A percentile compares a stretch with the other conserved stretches of the same genome.
Evolutionary conservation across 164 flowering plant genomes (phyloP).

Genomic region (Nymphaea colorata): DNA sequence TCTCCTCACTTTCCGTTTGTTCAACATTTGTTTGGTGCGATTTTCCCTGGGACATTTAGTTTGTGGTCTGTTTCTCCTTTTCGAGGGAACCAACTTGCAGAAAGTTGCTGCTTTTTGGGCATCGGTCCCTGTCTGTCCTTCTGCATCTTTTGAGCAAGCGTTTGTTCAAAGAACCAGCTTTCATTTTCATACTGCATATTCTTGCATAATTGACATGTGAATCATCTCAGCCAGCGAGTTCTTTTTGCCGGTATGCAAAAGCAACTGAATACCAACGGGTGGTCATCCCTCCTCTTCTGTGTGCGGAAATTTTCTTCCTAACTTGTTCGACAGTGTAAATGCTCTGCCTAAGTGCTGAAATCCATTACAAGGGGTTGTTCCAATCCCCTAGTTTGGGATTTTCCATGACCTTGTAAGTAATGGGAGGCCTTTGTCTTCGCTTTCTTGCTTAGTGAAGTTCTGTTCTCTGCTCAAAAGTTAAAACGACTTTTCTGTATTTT

Average conservation of each 20-base stretch:
- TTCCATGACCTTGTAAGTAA: background rate
- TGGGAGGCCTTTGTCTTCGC: background rate
- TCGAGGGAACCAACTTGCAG: background rate
- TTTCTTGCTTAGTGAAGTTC: background rate
- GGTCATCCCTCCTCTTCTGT: background rate
- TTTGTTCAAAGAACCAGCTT: background rate
- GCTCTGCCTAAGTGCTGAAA: constrained; percentile 3
- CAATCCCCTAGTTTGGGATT: background rate
- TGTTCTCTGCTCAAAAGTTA: background rate
- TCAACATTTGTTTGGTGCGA: background rate
- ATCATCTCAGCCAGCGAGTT: background rate
- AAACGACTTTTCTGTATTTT: background rate
- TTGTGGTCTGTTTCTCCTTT: background rate
- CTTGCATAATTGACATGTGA: too few species aligned
- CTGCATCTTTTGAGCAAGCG: background rate
- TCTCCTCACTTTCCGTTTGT: background rate
- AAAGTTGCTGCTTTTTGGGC: background rate
- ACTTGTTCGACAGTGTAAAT: background rate
- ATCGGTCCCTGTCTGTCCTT: background rate
- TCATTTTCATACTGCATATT: too few species aligned
- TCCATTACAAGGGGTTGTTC: background rate
- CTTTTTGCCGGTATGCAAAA: background rate
- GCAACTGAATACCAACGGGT: background rate
- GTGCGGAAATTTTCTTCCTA: background rate
- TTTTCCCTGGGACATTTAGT: background rate